Conservation (phyloP, 2,329 filamentous ascomycete genomes). For the Aspergillus ustus region DNA sequence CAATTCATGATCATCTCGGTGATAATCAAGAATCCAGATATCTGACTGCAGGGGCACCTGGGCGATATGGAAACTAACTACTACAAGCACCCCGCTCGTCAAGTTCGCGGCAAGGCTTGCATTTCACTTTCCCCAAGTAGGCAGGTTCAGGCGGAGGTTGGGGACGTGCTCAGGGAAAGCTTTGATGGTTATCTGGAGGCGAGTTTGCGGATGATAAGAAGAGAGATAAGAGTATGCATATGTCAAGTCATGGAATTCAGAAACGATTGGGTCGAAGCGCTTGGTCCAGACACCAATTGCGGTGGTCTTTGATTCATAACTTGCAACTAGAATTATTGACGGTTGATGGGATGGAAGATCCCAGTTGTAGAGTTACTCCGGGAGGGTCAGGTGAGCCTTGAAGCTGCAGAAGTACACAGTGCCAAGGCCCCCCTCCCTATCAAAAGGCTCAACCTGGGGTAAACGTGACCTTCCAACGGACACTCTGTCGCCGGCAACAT, state of each 20-base stretch:
- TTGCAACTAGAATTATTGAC: background rate
- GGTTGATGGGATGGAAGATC: background rate
- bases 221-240: slow-evolving; percentile 17
- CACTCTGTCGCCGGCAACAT: background rate
- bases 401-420: background rate
- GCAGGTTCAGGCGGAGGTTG: slow-evolving; percentile 33
- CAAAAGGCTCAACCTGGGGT: background rate
- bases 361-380: background rate
- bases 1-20: slow-evolving; percentile 6
- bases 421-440: background rate
- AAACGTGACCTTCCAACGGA: background rate
- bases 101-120: slow-evolving; percentile 22
- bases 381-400: background rate
- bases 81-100: slow-evolving; percentile 15
- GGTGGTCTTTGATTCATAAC: background rate
- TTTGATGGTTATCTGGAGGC: slow-evolving; percentile 10
- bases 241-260: slow-evolving; percentile 1
- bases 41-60: background rate
- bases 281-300: background rate
- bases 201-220: slow-evolving; percentile 12
- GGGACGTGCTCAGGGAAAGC: slow-evolving; percentile 13
- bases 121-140: slow-evolving; percentile 28
- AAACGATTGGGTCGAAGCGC: background rate
- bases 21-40: slow-evolving; percentile 10
- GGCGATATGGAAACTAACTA: slow-evolving; percentile 1